Base-by-base conservation (phyloP, 306 rosid genomes). In the Dalbergia cochinchinensis region DNA sequence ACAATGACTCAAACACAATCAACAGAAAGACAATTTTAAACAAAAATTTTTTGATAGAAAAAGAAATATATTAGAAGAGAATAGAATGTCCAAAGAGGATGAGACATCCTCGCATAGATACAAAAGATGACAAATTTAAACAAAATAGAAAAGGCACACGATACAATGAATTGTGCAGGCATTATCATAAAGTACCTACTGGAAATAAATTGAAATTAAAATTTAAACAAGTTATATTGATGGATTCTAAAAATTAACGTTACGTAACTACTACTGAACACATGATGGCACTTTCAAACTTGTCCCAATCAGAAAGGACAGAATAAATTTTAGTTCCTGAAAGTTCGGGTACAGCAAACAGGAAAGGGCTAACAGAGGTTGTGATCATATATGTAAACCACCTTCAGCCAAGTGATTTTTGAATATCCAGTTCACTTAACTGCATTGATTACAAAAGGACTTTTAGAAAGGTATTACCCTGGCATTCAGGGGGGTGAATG, bases 171-270 rank as follows among this genome's bases (percentile, higher is more conserved):
- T 42, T 11, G 18, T 14, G 22, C 39, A 63, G 31, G 73, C 20
- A 16, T 67, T 65, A 47, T 41, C 33, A 65, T 72, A 51, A 66
- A 50, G 65, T 53, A 44, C 26, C 7, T n/a, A 18, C 31, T 44
- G 41, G 65, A 69, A 69, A 47, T 44, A 8, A 20, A 35, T 57
- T 69, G 15, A 34, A 33, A 11, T 12, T 26, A 4, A 64, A 48
- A 48, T 33, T 74, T 35, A 33, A 47, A 57, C 0, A 73, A 10
- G 59, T 64, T 45, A 31, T 11, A 19, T 44, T 45, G 42, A 58
- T 72, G 37, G 18, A 84, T 59, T 77, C 73, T 19, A 58, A 72
- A 76, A 76, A 81, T 65, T 22, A 58, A 7, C 44, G 39, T 66
- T 65, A 26, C 11, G 37, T 7, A 22, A 45, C 41, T 22, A 69